These are phyloP conservation scores for Pythium phragmiticola DNA, from an alignment of 352 stramenopile species.

Conservation along the genomic window DNA sequence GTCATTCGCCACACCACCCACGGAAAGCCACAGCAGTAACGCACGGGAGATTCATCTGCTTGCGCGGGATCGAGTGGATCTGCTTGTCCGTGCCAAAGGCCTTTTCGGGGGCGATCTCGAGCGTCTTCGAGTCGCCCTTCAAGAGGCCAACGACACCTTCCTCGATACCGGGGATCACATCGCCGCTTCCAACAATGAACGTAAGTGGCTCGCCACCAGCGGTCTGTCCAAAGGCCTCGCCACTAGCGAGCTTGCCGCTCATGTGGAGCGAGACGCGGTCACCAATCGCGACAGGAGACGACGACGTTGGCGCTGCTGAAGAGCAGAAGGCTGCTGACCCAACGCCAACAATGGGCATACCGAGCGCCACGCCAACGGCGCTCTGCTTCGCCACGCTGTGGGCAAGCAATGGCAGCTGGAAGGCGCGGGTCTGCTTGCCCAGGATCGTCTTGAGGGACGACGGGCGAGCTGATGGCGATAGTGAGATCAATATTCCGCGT, in stretches of 20 bases:
- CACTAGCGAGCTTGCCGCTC: constrained; percentile 57
- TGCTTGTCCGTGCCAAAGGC: constrained; percentile 69
- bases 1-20: neutral
- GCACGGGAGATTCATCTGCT: constrained; percentile 71
- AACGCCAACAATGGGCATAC: constrained; percentile 10
- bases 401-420: constrained; percentile 21
- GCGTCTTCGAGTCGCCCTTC: constrained; percentile 61
- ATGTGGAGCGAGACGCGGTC: constrained; percentile 76
- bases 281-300: constrained; percentile 38
- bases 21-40: neutral
- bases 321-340: constrained; percentile 30
- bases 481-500: neutral
- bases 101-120: constrained; percentile 59
- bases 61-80: constrained; percentile 60
- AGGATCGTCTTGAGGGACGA: neutral
- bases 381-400: constrained; percentile 2
- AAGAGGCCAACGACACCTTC: constrained; percentile 62
- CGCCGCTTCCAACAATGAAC: constrained; percentile 70
- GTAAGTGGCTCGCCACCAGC: constrained; percentile 47
- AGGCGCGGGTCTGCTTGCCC: constrained; percentile 18
- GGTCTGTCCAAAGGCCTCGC: constrained; percentile 56
- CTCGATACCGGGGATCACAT: constrained; percentile 73
- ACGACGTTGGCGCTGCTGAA: constrained; percentile 19
- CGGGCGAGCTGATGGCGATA: neutral
- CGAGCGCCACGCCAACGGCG: constrained; percentile 3